Evolutionary conservation across 1,284 basidiomycete genomes (phyloP).

Genomic region (Sanguinoderma infundibulare): DNA sequence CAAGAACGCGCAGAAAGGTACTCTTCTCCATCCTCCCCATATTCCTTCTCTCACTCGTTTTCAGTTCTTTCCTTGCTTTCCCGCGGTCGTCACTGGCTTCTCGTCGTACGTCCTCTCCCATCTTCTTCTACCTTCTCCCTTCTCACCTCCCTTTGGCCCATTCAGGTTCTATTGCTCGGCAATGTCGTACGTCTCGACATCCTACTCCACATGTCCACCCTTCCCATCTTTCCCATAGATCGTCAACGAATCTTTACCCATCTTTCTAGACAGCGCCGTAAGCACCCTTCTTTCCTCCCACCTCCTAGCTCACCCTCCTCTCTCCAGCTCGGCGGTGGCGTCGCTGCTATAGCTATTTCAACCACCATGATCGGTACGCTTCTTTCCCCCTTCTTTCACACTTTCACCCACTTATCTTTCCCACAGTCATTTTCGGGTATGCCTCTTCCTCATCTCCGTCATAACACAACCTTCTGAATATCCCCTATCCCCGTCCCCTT

Average conservation of each 20-base stretch:
- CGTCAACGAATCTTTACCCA: slow-evolving; percentile 91
- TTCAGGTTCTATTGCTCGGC: slow-evolving; percentile 78
- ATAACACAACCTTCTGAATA: not conserved
- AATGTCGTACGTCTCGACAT: slow-evolving; percentile 71
- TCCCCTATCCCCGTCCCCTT: not conserved
- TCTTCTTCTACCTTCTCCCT: too few species aligned
- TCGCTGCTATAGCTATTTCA: slow-evolving; percentile 84
- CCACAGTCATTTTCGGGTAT: slow-evolving; percentile 81
- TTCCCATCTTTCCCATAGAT: slow-evolving; percentile 49
- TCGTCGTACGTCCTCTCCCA: slow-evolving; percentile 66
- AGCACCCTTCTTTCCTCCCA: slow-evolving; percentile 27
- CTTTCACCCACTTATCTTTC: not conserved
- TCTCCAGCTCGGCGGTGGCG: slow-evolving; percentile 78
- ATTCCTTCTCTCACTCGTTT: not conserved
- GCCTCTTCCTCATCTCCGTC: slow-evolving; percentile 27
- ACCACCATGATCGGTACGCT: slow-evolving; percentile 80
- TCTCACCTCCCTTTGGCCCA: not conserved
- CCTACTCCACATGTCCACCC: not conserved
- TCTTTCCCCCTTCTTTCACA: not conserved
- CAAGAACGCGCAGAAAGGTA: slow-evolving; percentile 74
- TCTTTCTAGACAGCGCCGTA: slow-evolving; percentile 90
- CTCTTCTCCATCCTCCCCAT: slow-evolving; percentile 1
- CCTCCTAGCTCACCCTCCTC: not conserved
- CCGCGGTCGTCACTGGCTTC: slow-evolving; percentile 92
- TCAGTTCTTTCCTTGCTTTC: slow-evolving; percentile 80